Evolutionary conservation across 2,329 filamentous ascomycete genomes (phyloP).

Genomic region (Beauveria australis): DNA sequence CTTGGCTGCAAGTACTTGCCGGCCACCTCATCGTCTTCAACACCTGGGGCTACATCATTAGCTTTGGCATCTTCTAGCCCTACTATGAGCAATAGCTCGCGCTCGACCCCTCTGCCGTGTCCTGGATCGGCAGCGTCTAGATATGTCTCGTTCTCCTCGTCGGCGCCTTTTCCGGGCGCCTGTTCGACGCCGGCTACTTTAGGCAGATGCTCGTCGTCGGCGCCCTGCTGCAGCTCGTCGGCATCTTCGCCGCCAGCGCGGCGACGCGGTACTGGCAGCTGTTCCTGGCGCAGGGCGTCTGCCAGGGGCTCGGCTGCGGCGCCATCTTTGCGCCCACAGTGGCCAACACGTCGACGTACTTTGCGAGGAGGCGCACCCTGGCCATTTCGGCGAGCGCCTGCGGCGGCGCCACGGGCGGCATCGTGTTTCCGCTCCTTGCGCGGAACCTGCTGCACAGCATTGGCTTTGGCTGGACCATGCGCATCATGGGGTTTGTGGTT

Average conservation of each 20-base stretch:
- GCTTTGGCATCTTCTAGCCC: constrained; percentile 31
- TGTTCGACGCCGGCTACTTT: constrained; percentile 34
- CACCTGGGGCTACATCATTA: constrained; percentile 31
- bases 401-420: constrained; percentile 53
- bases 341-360: constrained; percentile 52
- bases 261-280: constrained; percentile 36
- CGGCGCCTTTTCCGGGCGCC: constrained; percentile 33
- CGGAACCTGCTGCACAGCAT: constrained; percentile 48
- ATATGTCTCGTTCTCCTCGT: constrained; percentile 33
- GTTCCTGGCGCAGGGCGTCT: constrained; percentile 46
- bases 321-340: constrained; percentile 46
- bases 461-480: constrained; percentile 58
- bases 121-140: constrained; percentile 43
- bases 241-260: constrained; percentile 36
- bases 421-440: constrained; percentile 53
- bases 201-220: constrained; percentile 25
- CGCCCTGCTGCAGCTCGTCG: constrained; percentile 34
- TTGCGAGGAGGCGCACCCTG: constrained; percentile 47
- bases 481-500: constrained; percentile 48
- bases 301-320: constrained; percentile 46
- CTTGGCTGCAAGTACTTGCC: constrained; percentile 31
- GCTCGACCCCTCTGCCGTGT: constrained; percentile 28
- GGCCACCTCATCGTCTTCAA: constrained; percentile 30
- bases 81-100: constrained; percentile 28
- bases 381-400: constrained; percentile 52